Evolutionary conservation across 2,329 filamentous ascomycete genomes (phyloP).

Genomic region (Fusarium graminum): DNA sequence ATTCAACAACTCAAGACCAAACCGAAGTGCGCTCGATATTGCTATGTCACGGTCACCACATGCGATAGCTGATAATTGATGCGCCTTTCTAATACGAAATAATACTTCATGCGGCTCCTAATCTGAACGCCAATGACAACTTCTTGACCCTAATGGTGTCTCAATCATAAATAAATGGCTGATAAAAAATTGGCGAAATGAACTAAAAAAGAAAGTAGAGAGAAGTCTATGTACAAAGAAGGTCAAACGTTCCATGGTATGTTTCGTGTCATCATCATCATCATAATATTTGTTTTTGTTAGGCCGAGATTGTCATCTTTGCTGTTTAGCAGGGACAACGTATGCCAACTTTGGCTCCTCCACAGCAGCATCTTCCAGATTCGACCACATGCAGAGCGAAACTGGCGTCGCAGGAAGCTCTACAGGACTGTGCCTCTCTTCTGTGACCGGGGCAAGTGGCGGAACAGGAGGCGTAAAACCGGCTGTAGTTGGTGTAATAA

Average conservation of each 20-base stretch:
- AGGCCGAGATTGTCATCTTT: not conserved
- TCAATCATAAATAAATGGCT: not conserved
- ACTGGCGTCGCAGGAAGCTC: constrained; percentile 49
- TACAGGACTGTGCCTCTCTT: constrained; percentile 35
- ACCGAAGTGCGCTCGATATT: not conserved
- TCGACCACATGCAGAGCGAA: constrained; percentile 48
- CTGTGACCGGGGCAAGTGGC: constrained; percentile 11
- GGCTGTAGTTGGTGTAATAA: constrained; percentile 44
- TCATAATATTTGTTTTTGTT: constrained; percentile 9
- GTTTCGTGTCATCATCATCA: constrained; percentile 34
- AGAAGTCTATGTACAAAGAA: constrained; percentile 23
- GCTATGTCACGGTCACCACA: not conserved
- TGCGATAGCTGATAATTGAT: not conserved
- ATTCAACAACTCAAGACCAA: not conserved
- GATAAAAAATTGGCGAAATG: not conserved
- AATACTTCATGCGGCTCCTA: not conserved
- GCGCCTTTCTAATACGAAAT: not conserved
- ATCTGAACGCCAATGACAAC: constrained; percentile 1
- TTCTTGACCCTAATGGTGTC: not conserved
- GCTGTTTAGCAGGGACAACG: constrained; percentile 40
- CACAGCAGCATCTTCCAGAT: constrained; percentile 45
- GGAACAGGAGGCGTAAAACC: constrained; percentile 36
- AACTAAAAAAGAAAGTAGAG: constrained; percentile 19
- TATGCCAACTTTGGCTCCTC: constrained; percentile 48
- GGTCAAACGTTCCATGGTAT: constrained; percentile 25